Percentiles rank a stretch among this genome's conserved stretches.
Evolutionary conservation across 2,329 filamentous ascomycete genomes (phyloP).

Genomic region (Neospermospora avenae): DNA sequence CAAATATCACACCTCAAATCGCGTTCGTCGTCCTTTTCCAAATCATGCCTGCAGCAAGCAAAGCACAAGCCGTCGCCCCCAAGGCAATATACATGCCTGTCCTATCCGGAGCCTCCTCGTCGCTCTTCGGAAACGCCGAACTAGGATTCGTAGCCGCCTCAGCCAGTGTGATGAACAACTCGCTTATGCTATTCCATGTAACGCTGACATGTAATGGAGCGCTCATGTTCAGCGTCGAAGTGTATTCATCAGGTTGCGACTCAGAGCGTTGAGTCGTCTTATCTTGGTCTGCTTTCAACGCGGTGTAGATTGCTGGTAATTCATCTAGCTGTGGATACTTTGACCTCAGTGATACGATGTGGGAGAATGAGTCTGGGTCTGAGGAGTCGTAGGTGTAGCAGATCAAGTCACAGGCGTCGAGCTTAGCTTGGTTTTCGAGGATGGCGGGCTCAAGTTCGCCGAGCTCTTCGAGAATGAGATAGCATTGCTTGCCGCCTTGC

Average conservation of each 20-base stretch:
- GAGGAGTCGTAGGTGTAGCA: slow-evolving; percentile 97
- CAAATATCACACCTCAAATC: slow-evolving; percentile 18
- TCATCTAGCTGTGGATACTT: slow-evolving; percentile 81
- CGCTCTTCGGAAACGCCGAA: slow-evolving; percentile 82
- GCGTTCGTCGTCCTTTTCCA: slow-evolving; percentile 45
- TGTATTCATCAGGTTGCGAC: slow-evolving; percentile 89
- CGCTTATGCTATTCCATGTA: slow-evolving; percentile 89
- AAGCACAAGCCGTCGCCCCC: slow-evolving; percentile 66
- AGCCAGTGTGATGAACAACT: slow-evolving; percentile 87
- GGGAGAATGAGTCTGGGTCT: slow-evolving; percentile 91
- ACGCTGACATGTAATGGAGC: slow-evolving; percentile 92
- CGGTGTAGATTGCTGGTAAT: slow-evolving; percentile 88
- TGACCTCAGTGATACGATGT: slow-evolving; percentile 77
- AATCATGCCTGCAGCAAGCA: slow-evolving; percentile 62
- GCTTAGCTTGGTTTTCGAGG: slow-evolving; percentile 83
- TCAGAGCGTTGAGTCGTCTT: slow-evolving; percentile 95
- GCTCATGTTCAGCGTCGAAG: slow-evolving; percentile 78
- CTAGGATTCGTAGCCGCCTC: slow-evolving; percentile 90
- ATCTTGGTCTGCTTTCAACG: slow-evolving; percentile 91
- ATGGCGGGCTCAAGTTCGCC: slow-evolving; percentile 95
- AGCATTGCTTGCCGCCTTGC: slow-evolving; percentile 93
- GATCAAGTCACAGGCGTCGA: slow-evolving; percentile 89
- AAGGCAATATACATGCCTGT: slow-evolving; percentile 83
- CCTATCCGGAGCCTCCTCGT: slow-evolving; percentile 80
- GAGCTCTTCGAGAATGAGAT: slow-evolving; percentile 91